Base-by-base conservation (phyloP, 163 green algal genomes). In the Prototheca stagnorum region DNA sequence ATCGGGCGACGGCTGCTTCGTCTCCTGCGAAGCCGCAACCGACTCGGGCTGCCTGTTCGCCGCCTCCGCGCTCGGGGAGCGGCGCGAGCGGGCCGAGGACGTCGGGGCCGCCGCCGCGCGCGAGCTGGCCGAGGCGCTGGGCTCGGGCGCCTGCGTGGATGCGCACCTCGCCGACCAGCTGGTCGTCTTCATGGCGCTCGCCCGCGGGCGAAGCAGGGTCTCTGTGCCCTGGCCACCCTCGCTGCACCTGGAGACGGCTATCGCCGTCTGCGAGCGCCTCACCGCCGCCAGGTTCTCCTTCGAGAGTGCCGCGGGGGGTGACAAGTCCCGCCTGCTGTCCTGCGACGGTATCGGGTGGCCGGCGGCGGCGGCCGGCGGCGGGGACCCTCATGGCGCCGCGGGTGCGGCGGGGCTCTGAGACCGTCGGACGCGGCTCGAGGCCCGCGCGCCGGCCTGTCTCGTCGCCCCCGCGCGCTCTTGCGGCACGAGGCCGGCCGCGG, bases 121-220 rank as follows among this genome's bases (percentile, higher is more conserved):
- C 9, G 77, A 84, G 53, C 53, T 92, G 31, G 31, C 56, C 22
- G 61, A 77, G 20, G 68, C 46, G 11, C 29, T 92, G 25, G 36
- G 12, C 0, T 59, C 33, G n/a, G 79, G 77, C 4, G 67, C 63
- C 17, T 82, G 67, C 47, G 68, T 80, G 49, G 25, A 33, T 54
- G 39, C 59, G 9, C 36, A 43, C 14, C 17, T 19, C 8, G 36
- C 36, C 44, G 82, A 93, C 55, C 83, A 93, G 61, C 65, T 93
- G 11, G 67, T 93, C 35, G 60, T 91, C 8, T 91, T 82, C 53
- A 84, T 88, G 74, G 82, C 80, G 0, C 48, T 91, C 22, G 80
- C 76, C 16, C 6, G 48, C 9, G 82, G 82, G 22, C 54, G 1
- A 33, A 79, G 25, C 22, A 3, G 41, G 25, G 34, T 89, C 44